Evolutionary conservation across 2,329 filamentous ascomycete species (phyloP).

Genomic region (Fonsecaea monophora): DNA sequence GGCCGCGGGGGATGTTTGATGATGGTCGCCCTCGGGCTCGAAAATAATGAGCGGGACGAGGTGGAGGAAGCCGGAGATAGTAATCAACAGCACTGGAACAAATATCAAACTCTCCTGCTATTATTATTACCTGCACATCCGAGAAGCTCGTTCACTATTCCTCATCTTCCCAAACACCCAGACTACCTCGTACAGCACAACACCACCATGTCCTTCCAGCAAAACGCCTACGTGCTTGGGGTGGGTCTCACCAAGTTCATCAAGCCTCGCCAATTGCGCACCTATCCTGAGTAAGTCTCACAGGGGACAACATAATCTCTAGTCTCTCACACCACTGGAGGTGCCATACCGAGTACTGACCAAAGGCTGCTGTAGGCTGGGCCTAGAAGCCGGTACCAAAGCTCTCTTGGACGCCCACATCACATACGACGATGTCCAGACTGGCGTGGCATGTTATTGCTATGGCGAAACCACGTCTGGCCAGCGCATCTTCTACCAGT

Average conservation of each 20-base stretch:
- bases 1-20: neutral
- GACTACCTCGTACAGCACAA: neutral
- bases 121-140: neutral
- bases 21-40: too few relatives aligned
- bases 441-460: constrained; percentile 94
- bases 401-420: constrained; percentile 75
- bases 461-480: constrained; percentile 95
- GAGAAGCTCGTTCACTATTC: neutral
- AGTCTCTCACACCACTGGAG: neutral
- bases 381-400: constrained; percentile 44
- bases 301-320: neutral
- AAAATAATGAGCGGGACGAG: too few relatives aligned
- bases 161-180: neutral
- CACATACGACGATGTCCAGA: constrained; percentile 95
- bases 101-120: neutral
- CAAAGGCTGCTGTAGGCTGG: constrained; percentile 30
- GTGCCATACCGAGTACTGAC: neutral
- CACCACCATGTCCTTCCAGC: constrained; percentile 46
- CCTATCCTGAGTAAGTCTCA: constrained; percentile 41
- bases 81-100: neutral
- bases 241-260: constrained; percentile 99
- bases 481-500: constrained; percentile 97
- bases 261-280: constrained; percentile 47
- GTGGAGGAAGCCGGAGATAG: neutral
- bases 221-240: constrained; percentile 83